phyloP scores from a whole-genome alignment of 192 early-diverging fungal genomes.

The Chytriomyces confervae region DNA sequence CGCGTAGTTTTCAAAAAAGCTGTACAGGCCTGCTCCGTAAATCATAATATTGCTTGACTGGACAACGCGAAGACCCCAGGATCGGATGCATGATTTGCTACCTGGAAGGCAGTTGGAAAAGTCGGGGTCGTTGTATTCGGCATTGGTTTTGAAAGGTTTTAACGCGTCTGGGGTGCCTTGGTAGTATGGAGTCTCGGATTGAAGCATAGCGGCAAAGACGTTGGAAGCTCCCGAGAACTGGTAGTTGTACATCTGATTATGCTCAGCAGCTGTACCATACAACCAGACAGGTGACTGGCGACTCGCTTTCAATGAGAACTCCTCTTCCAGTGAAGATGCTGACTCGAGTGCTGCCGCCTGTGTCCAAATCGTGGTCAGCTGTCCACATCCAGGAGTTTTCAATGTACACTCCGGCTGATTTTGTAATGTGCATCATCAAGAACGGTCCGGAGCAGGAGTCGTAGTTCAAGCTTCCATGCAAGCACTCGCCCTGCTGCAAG shows the following conservation, averaged over 20 bases:
- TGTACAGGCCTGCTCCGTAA: background rate
- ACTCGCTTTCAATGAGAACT: constrained; percentile 42
- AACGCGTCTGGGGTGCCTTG: constrained; percentile 38
- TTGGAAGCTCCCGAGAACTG: constrained; percentile 42
- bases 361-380: constrained; percentile 55
- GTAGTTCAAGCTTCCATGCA: constrained; percentile 7
- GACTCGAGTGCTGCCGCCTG: background rate
- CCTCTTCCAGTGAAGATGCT: constrained; percentile 51
- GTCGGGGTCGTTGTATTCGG: constrained; percentile 35
- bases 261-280: constrained; percentile 46
- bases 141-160: constrained; percentile 33
- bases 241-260: constrained; percentile 51
- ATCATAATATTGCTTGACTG: background rate
- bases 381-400: constrained; percentile 54
- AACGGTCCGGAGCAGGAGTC: constrained; percentile 35
- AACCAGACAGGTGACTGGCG: constrained; percentile 50
- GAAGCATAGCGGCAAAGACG: constrained; percentile 47
- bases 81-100: background rate
- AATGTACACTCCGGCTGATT: constrained; percentile 42
- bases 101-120: constrained; percentile 36
- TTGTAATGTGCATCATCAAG: constrained; percentile 42
- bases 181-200: constrained; percentile 53
- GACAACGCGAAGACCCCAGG: background rate
- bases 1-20: background rate
- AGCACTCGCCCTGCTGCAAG: constrained; percentile 33